These are phyloP conservation scores for Anthoceros angustus DNA, from an alignment of 225 moss, liverwort and hornwort species.

Conservation along the genomic window DNA sequence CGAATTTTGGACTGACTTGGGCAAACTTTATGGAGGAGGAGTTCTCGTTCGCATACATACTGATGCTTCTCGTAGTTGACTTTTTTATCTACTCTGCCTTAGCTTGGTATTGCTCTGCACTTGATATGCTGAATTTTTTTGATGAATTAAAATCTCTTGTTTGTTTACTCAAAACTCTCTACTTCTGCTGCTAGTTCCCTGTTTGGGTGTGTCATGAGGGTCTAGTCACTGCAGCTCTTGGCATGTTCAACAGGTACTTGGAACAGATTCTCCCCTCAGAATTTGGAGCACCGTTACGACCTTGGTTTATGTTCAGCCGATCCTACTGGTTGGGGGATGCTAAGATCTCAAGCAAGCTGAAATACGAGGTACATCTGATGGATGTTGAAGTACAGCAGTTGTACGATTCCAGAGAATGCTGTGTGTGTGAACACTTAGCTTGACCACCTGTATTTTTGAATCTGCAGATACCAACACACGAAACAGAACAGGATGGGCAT, in stretches of 20 bases:
- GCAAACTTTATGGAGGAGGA: constrained; percentile 58
- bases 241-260: constrained; percentile 45
- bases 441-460: neutral
- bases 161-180: neutral
- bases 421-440: neutral
- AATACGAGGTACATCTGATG: constrained; percentile 50
- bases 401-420: neutral
- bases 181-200: neutral
- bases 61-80: constrained; percentile 52
- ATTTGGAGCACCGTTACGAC: constrained; percentile 53
- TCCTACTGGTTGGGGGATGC: constrained; percentile 52
- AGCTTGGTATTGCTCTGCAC: constrained; percentile 46
- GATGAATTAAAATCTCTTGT: neutral
- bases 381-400: neutral
- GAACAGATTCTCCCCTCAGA: constrained; percentile 86
- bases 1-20: constrained; percentile 71
- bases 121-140: neutral
- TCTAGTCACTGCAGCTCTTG: no score
- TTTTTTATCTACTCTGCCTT: constrained; percentile 48
- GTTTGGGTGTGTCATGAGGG: no score
- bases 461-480: constrained; percentile 17
- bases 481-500: constrained; percentile 15
- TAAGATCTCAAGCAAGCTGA: constrained; percentile 14
- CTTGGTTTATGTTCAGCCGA: constrained; percentile 55
- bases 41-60: constrained; percentile 85